These are phyloP conservation scores for Populus pruinosa DNA, from an alignment of 345 rosid species.

Conservation along the genomic window DNA sequence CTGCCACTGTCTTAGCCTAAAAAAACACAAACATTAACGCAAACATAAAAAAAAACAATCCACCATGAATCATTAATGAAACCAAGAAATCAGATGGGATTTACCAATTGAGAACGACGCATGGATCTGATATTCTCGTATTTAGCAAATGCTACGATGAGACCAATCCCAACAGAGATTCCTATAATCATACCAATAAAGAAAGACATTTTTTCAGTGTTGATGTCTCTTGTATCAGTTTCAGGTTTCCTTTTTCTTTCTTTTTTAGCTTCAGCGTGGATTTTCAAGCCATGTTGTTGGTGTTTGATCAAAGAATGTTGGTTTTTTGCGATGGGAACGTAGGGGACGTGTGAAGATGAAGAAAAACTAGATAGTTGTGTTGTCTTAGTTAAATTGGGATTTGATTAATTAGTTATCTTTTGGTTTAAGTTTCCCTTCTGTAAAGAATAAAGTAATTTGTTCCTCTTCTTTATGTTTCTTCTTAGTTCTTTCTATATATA, in stretches of 20 bases:
- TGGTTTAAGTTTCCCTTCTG: background rate
- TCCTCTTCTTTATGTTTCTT: background rate
- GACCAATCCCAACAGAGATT: slow-evolving; percentile 20
- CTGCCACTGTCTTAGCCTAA: slow-evolving; percentile 70
- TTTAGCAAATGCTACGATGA: slow-evolving; percentile 26
- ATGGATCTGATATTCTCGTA: slow-evolving; percentile 22
- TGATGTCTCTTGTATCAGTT: background rate
- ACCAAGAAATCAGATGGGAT: background rate
- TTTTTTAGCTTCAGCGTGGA: background rate
- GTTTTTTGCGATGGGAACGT: no score
- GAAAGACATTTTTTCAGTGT: slow-evolving; percentile 21
- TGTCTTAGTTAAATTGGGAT: background rate
- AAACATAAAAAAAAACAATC: background rate
- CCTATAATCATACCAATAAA: slow-evolving; percentile 26
- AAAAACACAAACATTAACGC: background rate
- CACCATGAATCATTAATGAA: background rate
- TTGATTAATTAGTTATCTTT: background rate
- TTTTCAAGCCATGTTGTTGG: no score
- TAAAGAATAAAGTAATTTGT: background rate
- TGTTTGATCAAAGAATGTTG: no score
- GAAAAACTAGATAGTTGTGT: background rate
- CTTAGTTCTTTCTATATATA: background rate
- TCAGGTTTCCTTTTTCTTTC: no score
- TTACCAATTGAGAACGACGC: slow-evolving; percentile 30
- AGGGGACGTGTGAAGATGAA: no score